These are phyloP conservation scores for Backusella circina DNA, from an alignment of 192 early-diverging fungal genomes.

Conservation along the genomic window DNA sequence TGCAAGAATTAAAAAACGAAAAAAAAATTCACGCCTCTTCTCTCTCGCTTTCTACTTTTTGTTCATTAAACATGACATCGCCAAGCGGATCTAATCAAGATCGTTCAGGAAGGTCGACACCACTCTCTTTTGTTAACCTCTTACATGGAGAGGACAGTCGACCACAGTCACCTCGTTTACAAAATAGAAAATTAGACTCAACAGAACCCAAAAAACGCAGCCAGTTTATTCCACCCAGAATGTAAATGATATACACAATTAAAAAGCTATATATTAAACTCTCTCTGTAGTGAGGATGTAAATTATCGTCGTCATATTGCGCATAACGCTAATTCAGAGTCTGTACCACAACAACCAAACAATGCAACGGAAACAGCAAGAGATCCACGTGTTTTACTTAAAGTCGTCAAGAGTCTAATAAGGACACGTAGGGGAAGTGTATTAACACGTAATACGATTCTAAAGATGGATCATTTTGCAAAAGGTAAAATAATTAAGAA, in stretches of 20 bases:
- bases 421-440: constrained; percentile 48
- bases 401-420: constrained; percentile 41
- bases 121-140: not conserved
- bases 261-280: not conserved
- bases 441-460: constrained; percentile 45
- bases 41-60: not conserved
- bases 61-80: not conserved
- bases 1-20: not conserved
- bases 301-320: not conserved
- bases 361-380: not conserved
- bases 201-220: not conserved
- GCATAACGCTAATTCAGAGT: not conserved
- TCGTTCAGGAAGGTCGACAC: not conserved
- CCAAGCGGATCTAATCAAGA: not conserved
- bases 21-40: not conserved
- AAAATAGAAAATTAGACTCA: not conserved
- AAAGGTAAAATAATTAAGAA: constrained; percentile 19
- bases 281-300: not conserved
- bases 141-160: not conserved
- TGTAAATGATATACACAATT: not conserved
- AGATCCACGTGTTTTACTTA: constrained; percentile 37
- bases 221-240: constrained; percentile 4
- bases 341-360: not conserved
- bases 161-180: not conserved
- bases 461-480: constrained; percentile 59